Evolutionary conservation across 352 stramenopile genomes (phyloP).

Genomic region (Pythium phragmitis): DNA sequence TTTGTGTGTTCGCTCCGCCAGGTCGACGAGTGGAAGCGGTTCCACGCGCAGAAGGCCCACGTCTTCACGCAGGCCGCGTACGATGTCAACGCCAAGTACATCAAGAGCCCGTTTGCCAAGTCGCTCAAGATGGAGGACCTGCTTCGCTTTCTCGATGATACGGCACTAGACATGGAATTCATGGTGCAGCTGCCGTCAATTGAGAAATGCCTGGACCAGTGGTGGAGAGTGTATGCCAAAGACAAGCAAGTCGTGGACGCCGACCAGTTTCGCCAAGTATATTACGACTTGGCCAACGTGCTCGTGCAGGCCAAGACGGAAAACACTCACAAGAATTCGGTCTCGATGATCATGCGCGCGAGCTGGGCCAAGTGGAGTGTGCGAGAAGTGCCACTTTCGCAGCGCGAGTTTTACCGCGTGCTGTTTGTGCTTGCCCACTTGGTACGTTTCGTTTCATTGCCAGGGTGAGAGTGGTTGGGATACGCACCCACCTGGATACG

Average conservation of each 20-base stretch:
- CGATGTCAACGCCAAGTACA: slow-evolving; percentile 69
- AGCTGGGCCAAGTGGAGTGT: slow-evolving; percentile 70
- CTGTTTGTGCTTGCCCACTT: slow-evolving; percentile 76
- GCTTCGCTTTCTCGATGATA: slow-evolving; percentile 70
- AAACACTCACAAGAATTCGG: slow-evolving; percentile 75
- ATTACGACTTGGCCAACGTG: slow-evolving; percentile 71
- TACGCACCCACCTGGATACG: not conserved
- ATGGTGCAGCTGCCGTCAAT: slow-evolving; percentile 84
- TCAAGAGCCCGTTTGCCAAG: slow-evolving; percentile 70
- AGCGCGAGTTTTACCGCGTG: slow-evolving; percentile 58
- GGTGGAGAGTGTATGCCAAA: slow-evolving; percentile 57
- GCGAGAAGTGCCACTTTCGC: slow-evolving; percentile 52
- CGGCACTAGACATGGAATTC: slow-evolving; percentile 76
- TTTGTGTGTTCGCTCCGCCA: slow-evolving; percentile 70
- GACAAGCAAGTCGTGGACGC: slow-evolving; percentile 44
- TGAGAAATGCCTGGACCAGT: slow-evolving; percentile 72
- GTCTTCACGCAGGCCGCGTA: slow-evolving; percentile 55
- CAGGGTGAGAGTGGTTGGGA: not conserved
- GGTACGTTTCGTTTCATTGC: slow-evolving; percentile 29
- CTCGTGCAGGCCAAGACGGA: slow-evolving; percentile 76
- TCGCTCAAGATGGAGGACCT: slow-evolving; percentile 67
- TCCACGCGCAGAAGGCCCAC: slow-evolving; percentile 54
- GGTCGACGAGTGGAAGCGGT: slow-evolving; percentile 72
- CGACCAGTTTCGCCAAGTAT: slow-evolving; percentile 65
- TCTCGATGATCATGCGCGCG: slow-evolving; percentile 70